Evolutionary conservation across 2,329 filamentous ascomycete genomes (phyloP), one percentile per base, ranked within the genome.

Genomic region (Diplodia seriata): DNA sequence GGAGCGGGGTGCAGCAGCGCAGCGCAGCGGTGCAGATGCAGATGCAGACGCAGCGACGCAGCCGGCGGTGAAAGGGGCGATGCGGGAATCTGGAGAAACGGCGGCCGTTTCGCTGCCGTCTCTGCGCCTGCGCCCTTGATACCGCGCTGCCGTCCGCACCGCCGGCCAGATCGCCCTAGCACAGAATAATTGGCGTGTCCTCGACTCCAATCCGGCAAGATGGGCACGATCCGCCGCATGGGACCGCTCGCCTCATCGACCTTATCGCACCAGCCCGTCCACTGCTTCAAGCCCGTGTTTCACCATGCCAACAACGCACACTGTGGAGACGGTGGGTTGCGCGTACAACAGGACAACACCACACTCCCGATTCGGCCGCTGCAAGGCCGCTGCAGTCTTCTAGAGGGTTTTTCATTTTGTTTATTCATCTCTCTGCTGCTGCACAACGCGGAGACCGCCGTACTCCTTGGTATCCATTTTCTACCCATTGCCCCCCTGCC

Each of bases 161-260:
- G 15, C 23, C 40, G 15, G 18, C 18, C 6, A 20, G 57, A 49
- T 61, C 40, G 55, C 23, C 55, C 23, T n/a, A n/a, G n/a, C n/a
- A n/a, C n/a, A n/a, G n/a, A 2, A 15, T 43, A 15, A 9, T 23
- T 18, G 53, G 14, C 53, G 23, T 54, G 23, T 18, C 29, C 14
- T 4, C 14, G 8, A n/a, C 33, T 36, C 55, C 20, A 23, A 18
- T 61, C 1, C 26, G 57, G 18, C 33, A 50, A 18, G 40, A 49
- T 49, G 12, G n/a, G 3, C 40, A 49, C 40, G 57, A 49, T 62
- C 40, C 57, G 40, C 57, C 29, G 26, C 57, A 50, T 31, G 57
- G 57, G 12, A 20, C 5, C 15, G 15, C 40, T 50, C 57, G 57
- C 57, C 57, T 62, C 57, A 49, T 26, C 40, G 40, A 33, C 15